A percentile compares a stretch with the other conserved stretches of the same genome.
phyloP scores from a whole-genome alignment of 129 eudicot species.

The sunflower (Helianthus annuus) region DNA sequence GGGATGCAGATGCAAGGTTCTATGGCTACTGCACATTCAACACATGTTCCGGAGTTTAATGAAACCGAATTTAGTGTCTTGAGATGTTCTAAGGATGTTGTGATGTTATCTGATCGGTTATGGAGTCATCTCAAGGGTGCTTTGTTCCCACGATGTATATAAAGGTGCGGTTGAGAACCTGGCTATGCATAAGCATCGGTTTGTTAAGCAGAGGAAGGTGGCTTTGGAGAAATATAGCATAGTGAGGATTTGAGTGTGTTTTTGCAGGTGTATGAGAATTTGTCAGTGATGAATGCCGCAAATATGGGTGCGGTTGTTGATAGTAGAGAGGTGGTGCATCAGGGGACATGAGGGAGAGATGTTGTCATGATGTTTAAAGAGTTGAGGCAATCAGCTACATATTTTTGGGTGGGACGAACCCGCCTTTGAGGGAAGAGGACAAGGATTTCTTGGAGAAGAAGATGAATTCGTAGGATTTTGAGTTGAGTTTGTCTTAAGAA shows the following conservation, averaged over 20 bases:
- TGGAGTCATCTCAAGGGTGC: constrained; percentile 67
- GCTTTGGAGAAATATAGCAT: constrained; percentile 73
- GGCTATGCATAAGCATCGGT: constrained; percentile 82
- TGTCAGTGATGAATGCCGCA: constrained; percentile 37
- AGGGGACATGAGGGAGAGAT: constrained; percentile 58
- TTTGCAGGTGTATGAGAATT: constrained; percentile 60
- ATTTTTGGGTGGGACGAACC: constrained; percentile 77
- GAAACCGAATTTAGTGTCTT: constrained; percentile 76
- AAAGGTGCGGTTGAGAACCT: constrained; percentile 95
- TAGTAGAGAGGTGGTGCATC: constrained; percentile 35
- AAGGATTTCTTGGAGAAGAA: constrained; percentile 76
- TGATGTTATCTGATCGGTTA: constrained; percentile 76
- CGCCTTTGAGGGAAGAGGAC: constrained; percentile 74
- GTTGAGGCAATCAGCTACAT: constrained; percentile 76
- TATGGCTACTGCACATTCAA: constrained; percentile 30
- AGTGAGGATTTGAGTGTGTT: constrained; percentile 62
- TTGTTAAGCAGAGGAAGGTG: constrained; percentile 75
- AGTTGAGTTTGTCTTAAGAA: constrained; percentile 18
- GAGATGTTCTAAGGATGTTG: constrained; percentile 86
- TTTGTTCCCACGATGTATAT: constrained; percentile 83
- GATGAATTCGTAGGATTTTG: constrained; percentile 59
- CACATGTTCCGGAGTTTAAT: constrained; percentile 40
- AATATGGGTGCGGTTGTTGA: constrained; percentile 36
- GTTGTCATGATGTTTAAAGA: constrained; percentile 72
- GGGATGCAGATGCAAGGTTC: constrained; percentile 28